Base-by-base conservation (phyloP, 179 eudicot genomes). In the Actinidia polygama region DNA sequence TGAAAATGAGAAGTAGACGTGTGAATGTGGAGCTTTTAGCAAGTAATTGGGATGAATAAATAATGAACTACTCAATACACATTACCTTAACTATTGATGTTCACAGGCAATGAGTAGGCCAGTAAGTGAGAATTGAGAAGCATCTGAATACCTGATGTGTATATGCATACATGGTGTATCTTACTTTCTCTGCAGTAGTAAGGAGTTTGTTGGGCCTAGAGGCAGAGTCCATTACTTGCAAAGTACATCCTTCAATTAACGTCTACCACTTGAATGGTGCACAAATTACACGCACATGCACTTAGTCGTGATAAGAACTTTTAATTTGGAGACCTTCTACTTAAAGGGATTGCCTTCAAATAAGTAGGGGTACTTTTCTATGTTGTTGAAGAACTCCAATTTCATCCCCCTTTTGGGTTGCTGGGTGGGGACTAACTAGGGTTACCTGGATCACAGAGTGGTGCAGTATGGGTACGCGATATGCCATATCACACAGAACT, bases 261-360 rank as follows among this genome's bases (percentile, higher is more conserved):
- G 1, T 9, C 12, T 73, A 6, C 57, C 9, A 10, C 59, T 73
- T 19, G 58, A 47, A 47, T 49, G 57, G 24, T 50, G 57, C 18
- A 10, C 1, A 24, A 0, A 6, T 21, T 3, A 16, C 63, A 26
- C 55, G 49, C 49, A 15, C 36, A 1, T 75, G 66, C 50, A 57
- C 66, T 18, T 36, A 30, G 9, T 55, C 19, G n/a, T 16, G 49
- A 55, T 23, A 30, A 55, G 64, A 55, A 55, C 14, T 57, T 23
- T 3, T 61, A 53, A 51, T 74, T 30, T 53, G n/a, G 47, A 75
- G 78, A 23, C 36, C 26, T 12, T 44, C 23, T 7, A 18, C 63
- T 75, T 26, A 55, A 59, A 9, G 26, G 68, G 67, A 59, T 77
- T 77, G 64, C 54, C 53, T 58, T 77, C 69, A 11, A 75, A 77